Base-by-base conservation (phyloP, 305 asterid genomes). In the Solanum hybrid region DNA sequence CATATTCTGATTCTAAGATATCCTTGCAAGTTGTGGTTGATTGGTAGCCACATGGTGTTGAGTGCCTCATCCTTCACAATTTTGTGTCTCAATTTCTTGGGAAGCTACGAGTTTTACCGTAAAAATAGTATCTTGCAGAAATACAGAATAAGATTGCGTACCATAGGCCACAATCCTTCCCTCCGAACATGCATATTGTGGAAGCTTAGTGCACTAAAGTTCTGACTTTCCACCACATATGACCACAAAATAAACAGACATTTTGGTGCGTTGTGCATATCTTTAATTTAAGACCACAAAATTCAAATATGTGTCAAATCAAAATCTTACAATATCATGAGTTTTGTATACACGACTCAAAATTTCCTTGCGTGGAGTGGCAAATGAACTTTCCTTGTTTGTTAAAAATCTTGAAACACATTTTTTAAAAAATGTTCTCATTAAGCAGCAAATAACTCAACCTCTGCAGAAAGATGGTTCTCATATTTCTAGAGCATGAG, bases 281-380 rank as follows among this genome's bases (percentile, higher is more conserved):
- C 0, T 8, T 69, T 66, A n/a, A 24, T n/a, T n/a, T 66, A 66
- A 10, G 7, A 10, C 0, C 1, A n/a, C 0, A 69, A 69, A 69
- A 69, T n/a, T 69, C 1, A 7, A 64, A 64, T 4, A 64, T 12
- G 6, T 22, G 26, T 9, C 27, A 7, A 1, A 19, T 64, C 72
- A 64, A 56, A 56, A 56, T 56, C n/a, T 56, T 7, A 17, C n/a
- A 17, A 56, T 72, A 29, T 72, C 17, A 72, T 32, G 31, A 7
- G 76, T n/a, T 29, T 69, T 24, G 15, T 10, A 66, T 24, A 11
- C 76, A 24, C 32, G 2, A 11, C 42, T 38, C 42, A 37, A 11
- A 37, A 11, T 27, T 75, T 77, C 82, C 14, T 14, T 2, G 79
- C 37, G 19, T 73, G 6, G 80, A 71, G 9, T 27, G 78, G 29